Evolutionary conservation across 2,329 filamentous ascomycete genomes (phyloP), one percentile per base, ranked within the genome.

Genomic region (Trichoderma cornu-damae): DNA sequence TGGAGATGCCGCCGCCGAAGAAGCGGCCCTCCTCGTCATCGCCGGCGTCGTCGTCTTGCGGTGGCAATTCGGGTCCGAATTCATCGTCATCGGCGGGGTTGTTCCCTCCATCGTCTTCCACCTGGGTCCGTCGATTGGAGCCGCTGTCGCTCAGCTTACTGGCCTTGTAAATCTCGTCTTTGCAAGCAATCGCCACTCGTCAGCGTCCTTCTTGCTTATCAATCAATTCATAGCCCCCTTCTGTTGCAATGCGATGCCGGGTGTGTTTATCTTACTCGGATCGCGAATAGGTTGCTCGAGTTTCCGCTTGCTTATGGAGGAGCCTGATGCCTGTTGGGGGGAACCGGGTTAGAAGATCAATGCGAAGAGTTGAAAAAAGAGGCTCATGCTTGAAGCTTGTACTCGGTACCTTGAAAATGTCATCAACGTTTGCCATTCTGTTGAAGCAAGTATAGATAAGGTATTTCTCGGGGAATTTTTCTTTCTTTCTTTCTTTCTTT

Each of bases 21-120:
- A 99, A 99, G 9, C 94, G 86, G 1, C 93, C 94, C 62, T 96
- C 94, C 53, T 96, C 90, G 65, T 96, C 92, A 63, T 93, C 89
- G 44, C 69, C 70, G 77, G 74, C 60, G 2, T 80, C 76, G 47
- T 83, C 79, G 7, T 75, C 75, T 9, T n/a, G n/a, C n/a, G 81
- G 80, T 1, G 78, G 75, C 22, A 70, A 63, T 3, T 72, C 66
- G 28, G 76, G 77, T 14, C 76, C 76, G 59, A 75, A 75, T 47
- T 82, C 82, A 34, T 75, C 73, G 40, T 79, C 77, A 30, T 78
- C 77, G 58, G 80, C 78, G 34, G 77, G 77, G 65, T 79, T 67
- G 65, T 79, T 67, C 62, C 79, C 72, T 59, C 75, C 70, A 37
- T 73, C 68, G 28, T 74, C 71, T 58, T 76, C 72, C 44, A 82